These are phyloP conservation scores for Zopfochytrium polystomum DNA, from an alignment of 371 early-diverging fungal species.

Conservation along the genomic window DNA sequence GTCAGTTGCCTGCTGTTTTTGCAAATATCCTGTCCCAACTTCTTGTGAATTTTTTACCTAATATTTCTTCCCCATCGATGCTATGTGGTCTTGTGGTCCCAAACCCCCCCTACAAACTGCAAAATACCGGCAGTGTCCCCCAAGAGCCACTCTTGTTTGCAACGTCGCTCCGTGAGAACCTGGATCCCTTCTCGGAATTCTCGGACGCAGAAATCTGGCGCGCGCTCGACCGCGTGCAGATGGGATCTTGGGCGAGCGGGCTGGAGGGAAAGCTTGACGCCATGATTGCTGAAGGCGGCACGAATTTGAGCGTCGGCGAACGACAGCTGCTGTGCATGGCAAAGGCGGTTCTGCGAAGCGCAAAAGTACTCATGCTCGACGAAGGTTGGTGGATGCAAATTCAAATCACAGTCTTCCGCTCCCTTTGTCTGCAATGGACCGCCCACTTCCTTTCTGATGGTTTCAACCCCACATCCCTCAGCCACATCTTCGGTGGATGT, in stretches of 20 bases:
- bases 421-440: neutral
- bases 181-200: constrained; percentile 17
- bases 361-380: constrained; percentile 56
- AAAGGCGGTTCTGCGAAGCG: constrained; percentile 41
- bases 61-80: too few species aligned
- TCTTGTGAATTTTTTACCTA: neutral
- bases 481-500: constrained; percentile 57
- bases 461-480: neutral
- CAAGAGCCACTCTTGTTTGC: constrained; percentile 22
- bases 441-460: neutral
- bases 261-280: constrained; percentile 32
- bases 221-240: constrained; percentile 31
- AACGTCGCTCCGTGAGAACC: constrained; percentile 23
- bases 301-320: constrained; percentile 44
- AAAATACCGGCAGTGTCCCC: constrained; percentile 4
- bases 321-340: constrained; percentile 51
- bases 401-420: constrained; percentile 12
- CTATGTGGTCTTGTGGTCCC: too few species aligned
- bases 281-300: constrained; percentile 26
- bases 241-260: constrained; percentile 20
- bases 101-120: too few species aligned
- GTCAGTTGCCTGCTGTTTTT: neutral
- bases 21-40: neutral
- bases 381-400: constrained; percentile 73
- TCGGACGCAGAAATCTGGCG: constrained; percentile 42